phyloP scores from a whole-genome alignment of 805 yeast genomes.

The Candida schatavii region DNA sequence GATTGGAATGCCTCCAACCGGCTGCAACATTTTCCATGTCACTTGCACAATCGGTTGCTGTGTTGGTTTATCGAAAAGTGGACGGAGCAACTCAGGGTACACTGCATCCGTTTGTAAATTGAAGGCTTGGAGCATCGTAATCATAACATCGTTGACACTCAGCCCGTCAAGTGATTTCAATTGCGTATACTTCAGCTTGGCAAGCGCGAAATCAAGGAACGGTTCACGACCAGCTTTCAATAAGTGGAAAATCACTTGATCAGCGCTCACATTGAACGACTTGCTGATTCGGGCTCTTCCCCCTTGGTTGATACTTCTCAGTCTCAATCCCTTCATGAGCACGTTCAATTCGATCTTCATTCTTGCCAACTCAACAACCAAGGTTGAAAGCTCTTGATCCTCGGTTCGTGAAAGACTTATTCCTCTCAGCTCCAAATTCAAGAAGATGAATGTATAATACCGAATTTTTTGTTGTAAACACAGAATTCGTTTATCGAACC shows the following conservation, averaged over 20 bases:
- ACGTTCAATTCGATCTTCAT: constrained; percentile 32
- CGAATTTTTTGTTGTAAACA: constrained; percentile 31
- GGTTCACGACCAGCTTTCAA: constrained; percentile 58
- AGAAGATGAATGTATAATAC: constrained; percentile 31
- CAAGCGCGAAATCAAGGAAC: constrained; percentile 67
- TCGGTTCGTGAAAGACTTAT: constrained; percentile 18
- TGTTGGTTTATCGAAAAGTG: constrained; percentile 18
- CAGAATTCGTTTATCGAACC: constrained; percentile 27
- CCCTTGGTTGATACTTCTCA: constrained; percentile 19
- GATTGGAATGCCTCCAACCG: constrained; percentile 90
- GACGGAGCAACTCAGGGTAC: constrained; percentile 71
- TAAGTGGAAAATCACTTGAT: constrained; percentile 69
- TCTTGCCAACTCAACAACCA: constrained; percentile 33
- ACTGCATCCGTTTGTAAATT: constrained; percentile 56
- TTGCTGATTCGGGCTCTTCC: constrained; percentile 16
- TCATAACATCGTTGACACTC: constrained; percentile 56
- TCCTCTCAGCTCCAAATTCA: constrained; percentile 37
- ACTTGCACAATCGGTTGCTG: constrained; percentile 28
- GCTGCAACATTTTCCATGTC: constrained; percentile 76
- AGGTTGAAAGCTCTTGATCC: constrained; percentile 15
- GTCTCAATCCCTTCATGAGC: constrained; percentile 29
- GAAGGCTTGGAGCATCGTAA: constrained; percentile 65
- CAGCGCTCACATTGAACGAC: constrained; percentile 34
- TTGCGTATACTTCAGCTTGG: constrained; percentile 58
- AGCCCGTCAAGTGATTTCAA: constrained; percentile 65